phyloP scores from a whole-genome alignment of 345 rosid genomes.

The Combretum micranthum region DNA sequence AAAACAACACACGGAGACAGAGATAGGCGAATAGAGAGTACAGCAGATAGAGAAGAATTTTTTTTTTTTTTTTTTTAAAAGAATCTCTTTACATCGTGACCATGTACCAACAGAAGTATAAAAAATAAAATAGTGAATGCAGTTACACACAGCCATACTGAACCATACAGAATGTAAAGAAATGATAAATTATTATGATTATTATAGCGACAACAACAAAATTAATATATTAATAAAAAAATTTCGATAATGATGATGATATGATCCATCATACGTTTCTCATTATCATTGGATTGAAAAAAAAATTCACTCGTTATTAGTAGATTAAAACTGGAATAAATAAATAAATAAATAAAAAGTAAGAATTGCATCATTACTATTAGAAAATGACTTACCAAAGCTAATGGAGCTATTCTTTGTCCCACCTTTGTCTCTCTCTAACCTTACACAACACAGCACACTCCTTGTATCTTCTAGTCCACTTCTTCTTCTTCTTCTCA shows the following conservation, averaged over 20 bases:
- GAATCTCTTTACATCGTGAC: background rate
- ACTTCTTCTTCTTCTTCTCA: background rate
- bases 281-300: no score
- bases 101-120: constrained; percentile 1
- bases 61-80: background rate
- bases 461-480: background rate
- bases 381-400: constrained; percentile 48
- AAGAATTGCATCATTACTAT: constrained; percentile 15
- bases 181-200: background rate
- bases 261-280: no score
- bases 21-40: constrained; percentile 7
- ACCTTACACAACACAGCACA: constrained; percentile 1
- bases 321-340: no score
- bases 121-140: background rate
- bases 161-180: constrained; percentile 12
- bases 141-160: background rate
- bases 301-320: no score
- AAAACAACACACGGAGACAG: background rate
- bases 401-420: constrained; percentile 8
- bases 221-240: no score
- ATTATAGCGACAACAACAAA: no score
- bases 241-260: no score
- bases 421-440: constrained; percentile 2
- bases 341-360: constrained; percentile 3
- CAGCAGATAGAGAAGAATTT: constrained; percentile 2